phyloP scores from a whole-genome alignment of 179 eudicot genomes.

The Spergularia azorica region DNA sequence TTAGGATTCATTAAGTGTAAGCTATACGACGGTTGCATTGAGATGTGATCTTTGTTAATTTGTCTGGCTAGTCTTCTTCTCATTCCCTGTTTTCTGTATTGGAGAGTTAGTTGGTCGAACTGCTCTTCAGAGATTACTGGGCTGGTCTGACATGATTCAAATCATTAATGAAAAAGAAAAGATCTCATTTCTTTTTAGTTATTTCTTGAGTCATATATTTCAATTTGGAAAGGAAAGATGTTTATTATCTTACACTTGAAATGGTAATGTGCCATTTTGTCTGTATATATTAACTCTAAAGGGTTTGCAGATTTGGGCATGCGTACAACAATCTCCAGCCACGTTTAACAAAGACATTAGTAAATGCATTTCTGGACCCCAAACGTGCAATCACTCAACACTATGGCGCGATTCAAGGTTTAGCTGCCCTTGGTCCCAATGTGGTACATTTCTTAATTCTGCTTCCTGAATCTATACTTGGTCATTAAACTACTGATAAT shows the following conservation, averaged over 20 bases:
- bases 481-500: not conserved
- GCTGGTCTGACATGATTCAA: not conserved
- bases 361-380: constrained; percentile 79
- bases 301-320: constrained; percentile 72
- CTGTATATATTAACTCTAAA: not conserved
- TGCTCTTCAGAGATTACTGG: not conserved
- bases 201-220: not conserved
- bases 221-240: not conserved
- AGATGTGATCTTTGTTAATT: not conserved
- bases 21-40: not conserved
- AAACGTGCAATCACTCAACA: constrained; percentile 81
- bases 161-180: not conserved
- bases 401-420: constrained; percentile 88
- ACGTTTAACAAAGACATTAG: constrained; percentile 79
- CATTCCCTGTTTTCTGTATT: not conserved
- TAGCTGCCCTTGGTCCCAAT: constrained; percentile 84
- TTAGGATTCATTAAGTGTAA: not conserved
- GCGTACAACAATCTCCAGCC: constrained; percentile 79
- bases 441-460: constrained; percentile 50
- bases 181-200: not conserved
- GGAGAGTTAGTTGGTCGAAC: not conserved
- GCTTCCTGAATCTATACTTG: constrained; percentile 1
- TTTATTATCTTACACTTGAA: not conserved
- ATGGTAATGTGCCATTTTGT: not conserved
- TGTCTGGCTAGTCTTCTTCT: not conserved